Evolutionary conservation across 208 protist species (phyloP).

Genomic region (Wallacemonas collosoma): DNA sequence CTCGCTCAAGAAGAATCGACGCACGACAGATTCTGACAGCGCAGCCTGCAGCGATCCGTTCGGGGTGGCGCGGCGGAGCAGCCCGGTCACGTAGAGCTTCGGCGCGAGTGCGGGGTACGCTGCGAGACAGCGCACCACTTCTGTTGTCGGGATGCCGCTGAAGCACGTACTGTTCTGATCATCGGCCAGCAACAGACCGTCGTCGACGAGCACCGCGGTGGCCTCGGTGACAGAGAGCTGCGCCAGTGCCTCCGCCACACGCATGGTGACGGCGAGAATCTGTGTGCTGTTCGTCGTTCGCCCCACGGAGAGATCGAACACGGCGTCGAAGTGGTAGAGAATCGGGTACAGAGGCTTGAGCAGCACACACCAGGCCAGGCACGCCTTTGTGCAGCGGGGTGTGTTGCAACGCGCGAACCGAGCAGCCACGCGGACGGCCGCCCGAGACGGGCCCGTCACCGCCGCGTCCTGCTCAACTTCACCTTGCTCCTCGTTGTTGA

Average conservation of each 20-base stretch:
- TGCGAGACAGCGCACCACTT: slow-evolving; percentile 6
- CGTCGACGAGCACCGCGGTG: slow-evolving; percentile 16
- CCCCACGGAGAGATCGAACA: slow-evolving; percentile 49
- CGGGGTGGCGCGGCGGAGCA: slow-evolving; percentile 44
- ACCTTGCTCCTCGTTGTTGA: neutral
- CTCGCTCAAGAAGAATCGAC: slow-evolving; percentile 29
- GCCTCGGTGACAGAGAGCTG: slow-evolving; percentile 25
- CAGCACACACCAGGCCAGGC: slow-evolving; percentile 53
- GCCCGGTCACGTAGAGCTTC: slow-evolving; percentile 55
- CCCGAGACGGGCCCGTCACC: slow-evolving; percentile 3
- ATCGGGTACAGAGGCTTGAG: slow-evolving; percentile 58
- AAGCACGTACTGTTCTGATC: slow-evolving; percentile 3
- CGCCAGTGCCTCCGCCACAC: slow-evolving; percentile 39
- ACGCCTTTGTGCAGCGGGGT: slow-evolving; percentile 38
- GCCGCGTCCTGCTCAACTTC: slow-evolving; percentile 12
- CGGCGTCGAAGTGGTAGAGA: slow-evolving; percentile 67
- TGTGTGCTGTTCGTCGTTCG: slow-evolving; percentile 47
- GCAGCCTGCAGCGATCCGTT: slow-evolving; percentile 14
- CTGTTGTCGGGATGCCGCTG: slow-evolving; percentile 13
- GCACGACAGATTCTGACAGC: slow-evolving; percentile 26
- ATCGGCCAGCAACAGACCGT: slow-evolving; percentile 45
- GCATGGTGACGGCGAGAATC: slow-evolving; percentile 34
- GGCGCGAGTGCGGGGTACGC: slow-evolving; percentile 26
- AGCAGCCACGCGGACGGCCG: slow-evolving; percentile 49
- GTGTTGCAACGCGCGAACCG: slow-evolving; percentile 43